These are phyloP conservation scores for Corniculantispora saksenae DNA, from an alignment of 2,329 filamentous ascomycete species.

Conservation along the genomic window DNA sequence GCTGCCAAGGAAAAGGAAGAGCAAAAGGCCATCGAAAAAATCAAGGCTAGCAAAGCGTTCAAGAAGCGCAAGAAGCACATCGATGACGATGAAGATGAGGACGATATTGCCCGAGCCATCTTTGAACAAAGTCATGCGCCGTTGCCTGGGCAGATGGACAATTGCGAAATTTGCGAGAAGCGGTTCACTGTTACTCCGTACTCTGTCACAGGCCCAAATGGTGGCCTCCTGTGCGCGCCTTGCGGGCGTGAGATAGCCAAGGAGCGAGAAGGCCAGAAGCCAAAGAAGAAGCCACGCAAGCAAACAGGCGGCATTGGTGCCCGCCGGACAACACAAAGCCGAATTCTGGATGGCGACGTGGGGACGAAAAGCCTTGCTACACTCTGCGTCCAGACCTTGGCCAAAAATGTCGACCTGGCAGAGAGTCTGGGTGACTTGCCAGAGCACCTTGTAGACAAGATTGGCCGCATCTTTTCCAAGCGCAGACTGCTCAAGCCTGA, in stretches of 20 bases:
- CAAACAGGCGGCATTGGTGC: constrained; percentile 55
- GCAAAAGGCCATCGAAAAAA: constrained; percentile 58
- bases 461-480: constrained; percentile 62
- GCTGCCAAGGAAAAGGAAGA: constrained; percentile 47
- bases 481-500: constrained; percentile 54
- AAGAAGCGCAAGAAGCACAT: constrained; percentile 51
- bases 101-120: constrained; percentile 51
- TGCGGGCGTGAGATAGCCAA: constrained; percentile 77
- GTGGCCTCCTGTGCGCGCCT: constrained; percentile 79
- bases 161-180: constrained; percentile 82
- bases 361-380: constrained; percentile 70
- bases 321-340: constrained; percentile 78
- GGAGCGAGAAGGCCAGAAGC: constrained; percentile 48
- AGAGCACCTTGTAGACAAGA: constrained; percentile 55
- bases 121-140: constrained; percentile 52
- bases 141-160: constrained; percentile 81
- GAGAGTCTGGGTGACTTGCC: constrained; percentile 64
- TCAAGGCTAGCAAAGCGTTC: constrained; percentile 61
- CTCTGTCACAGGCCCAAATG: constrained; percentile 77
- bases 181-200: constrained; percentile 93
- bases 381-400: constrained; percentile 63
- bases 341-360: constrained; percentile 74
- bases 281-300: constrained; percentile 49
- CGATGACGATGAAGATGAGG: constrained; percentile 46
- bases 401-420: constrained; percentile 62